Evolutionary conservation across 495 filamentous ascomycete species (phyloP).

Genomic region (Aspergillus diversus): DNA sequence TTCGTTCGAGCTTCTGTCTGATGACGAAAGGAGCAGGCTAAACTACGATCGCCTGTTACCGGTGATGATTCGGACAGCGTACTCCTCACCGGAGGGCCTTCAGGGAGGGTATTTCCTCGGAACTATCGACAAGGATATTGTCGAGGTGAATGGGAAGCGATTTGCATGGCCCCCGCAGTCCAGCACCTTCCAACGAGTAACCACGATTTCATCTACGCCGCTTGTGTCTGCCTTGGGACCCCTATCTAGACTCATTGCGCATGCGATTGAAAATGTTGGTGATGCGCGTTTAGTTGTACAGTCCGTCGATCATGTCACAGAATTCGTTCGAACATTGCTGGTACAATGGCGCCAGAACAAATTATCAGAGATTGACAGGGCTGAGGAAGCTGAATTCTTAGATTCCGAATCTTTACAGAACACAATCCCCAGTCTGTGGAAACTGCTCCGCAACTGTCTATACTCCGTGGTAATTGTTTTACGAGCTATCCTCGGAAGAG

Average conservation of each 20-base stretch:
- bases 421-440: constrained; percentile 81
- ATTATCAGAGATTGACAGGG: constrained; percentile 78
- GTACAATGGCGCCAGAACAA: constrained; percentile 86
- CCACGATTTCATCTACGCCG: constrained; percentile 63
- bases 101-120: constrained; percentile 82
- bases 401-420: constrained; percentile 67
- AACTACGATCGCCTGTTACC: constrained; percentile 80
- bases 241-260: constrained; percentile 74
- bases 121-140: constrained; percentile 75
- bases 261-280: constrained; percentile 67
- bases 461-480: constrained; percentile 80
- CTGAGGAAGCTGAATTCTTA: constrained; percentile 72
- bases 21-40: constrained; percentile 57
- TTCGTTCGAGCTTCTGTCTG: constrained; percentile 73
- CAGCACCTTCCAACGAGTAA: constrained; percentile 58
- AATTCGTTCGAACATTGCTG: constrained; percentile 70
- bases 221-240: constrained; percentile 78
- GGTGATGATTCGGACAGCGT: constrained; percentile 66
- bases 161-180: constrained; percentile 74
- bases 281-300: constrained; percentile 64
- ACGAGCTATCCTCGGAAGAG: constrained; percentile 71
- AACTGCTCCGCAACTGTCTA: constrained; percentile 75
- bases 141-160: constrained; percentile 60
- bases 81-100: constrained; percentile 73
- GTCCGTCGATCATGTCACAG: constrained; percentile 70